These are phyloP conservation scores for Orychophragmus violaceus DNA, from an alignment of 345 rosid genomes.

Conservation along the genomic window DNA sequence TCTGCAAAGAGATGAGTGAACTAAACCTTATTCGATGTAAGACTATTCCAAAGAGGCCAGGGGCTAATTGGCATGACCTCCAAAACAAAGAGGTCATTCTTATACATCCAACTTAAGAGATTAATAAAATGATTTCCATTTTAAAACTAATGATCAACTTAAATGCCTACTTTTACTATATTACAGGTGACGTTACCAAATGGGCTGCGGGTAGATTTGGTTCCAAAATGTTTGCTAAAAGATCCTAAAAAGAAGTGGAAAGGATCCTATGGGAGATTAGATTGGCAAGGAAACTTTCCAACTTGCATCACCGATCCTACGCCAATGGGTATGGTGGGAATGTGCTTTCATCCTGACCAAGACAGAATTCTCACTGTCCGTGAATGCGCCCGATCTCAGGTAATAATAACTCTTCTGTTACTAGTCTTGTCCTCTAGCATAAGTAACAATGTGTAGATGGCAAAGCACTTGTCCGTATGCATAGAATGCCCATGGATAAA, in stretches of 20 bases:
- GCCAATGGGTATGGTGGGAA: constrained; percentile 90
- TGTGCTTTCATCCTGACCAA: constrained; percentile 90
- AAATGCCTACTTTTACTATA: neutral
- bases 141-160: neutral
- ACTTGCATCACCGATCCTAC: constrained; percentile 86
- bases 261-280: constrained; percentile 78
- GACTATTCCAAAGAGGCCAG: constrained; percentile 71
- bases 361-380: constrained; percentile 81
- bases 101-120: neutral
- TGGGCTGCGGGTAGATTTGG: constrained; percentile 56
- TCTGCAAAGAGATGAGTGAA: constrained; percentile 77
- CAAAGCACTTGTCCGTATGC: neutral
- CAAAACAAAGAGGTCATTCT: constrained; percentile 53
- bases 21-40: constrained; percentile 64
- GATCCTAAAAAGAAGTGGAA: constrained; percentile 79
- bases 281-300: constrained; percentile 90
- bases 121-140: neutral
- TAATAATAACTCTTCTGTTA: constrained; percentile 10
- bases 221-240: constrained; percentile 76
- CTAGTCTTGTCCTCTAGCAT: no score
- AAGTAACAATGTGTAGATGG: neutral
- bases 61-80: constrained; percentile 88
- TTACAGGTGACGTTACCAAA: constrained; percentile 52
- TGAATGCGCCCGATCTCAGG: constrained; percentile 89
- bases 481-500: neutral